A percentile compares a stretch with the other conserved stretches of the same genome.
phyloP scores from a whole-genome alignment of 768 basidiomycete species.

The Filobasidium floriforme region DNA sequence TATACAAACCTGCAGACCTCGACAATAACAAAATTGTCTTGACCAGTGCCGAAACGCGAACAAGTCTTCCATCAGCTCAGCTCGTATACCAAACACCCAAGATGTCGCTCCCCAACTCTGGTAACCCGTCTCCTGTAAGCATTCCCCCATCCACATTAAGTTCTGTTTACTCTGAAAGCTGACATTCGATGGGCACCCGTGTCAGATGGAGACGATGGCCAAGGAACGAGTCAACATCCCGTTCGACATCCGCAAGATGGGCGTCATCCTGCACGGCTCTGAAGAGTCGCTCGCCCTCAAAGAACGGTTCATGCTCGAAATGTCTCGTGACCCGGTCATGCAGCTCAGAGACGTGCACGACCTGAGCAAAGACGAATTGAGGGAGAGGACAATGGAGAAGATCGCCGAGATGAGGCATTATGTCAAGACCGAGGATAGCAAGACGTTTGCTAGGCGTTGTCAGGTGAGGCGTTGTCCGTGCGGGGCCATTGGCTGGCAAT shows the following conservation, averaged over 20 bases:
- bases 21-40: too few relatives aligned
- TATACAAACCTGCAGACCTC: too few relatives aligned
- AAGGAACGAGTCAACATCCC: slow-evolving; percentile 40
- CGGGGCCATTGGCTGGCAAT: not conserved
- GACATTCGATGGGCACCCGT: not conserved
- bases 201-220: slow-evolving; percentile 40
- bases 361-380: slow-evolving; percentile 41
- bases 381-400: slow-evolving; percentile 48
- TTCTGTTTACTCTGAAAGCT: not conserved
- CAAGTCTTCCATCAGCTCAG: too few relatives aligned
- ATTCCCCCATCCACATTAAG: not conserved
- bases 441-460: slow-evolving; percentile 45
- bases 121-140: not conserved
- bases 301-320: slow-evolving; percentile 44
- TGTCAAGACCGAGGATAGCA: slow-evolving; percentile 45
- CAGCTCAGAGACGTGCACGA: slow-evolving; percentile 47
- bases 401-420: slow-evolving; percentile 46
- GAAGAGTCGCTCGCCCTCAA: slow-evolving; percentile 39
- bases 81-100: not conserved
- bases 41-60: too few relatives aligned
- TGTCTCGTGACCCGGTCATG: slow-evolving; percentile 46
- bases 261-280: slow-evolving; percentile 35
- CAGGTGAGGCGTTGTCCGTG: slow-evolving; percentile 38
- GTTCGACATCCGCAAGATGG: slow-evolving; percentile 34
- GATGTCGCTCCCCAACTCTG: not conserved